These are phyloP conservation scores for Holtermannia corniformis DNA, from an alignment of 768 basidiomycete species.

Conservation along the genomic window DNA sequence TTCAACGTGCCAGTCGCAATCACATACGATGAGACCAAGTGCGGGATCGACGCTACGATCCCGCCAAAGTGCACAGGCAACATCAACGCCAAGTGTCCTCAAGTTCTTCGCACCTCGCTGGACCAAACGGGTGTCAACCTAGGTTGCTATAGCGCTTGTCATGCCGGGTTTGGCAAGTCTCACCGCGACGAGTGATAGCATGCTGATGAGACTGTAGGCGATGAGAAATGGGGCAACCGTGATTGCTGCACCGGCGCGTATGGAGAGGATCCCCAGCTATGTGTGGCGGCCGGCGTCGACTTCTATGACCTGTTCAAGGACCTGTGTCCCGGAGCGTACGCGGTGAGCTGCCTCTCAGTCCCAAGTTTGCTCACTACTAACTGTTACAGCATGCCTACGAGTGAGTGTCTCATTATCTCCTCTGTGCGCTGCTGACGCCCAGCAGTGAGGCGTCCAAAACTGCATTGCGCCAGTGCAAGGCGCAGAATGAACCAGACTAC, in stretches of 20 bases:
- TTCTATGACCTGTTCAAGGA: constrained; percentile 23
- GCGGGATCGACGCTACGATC: not conserved
- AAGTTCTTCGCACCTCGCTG: constrained; percentile 10
- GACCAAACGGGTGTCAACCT: constrained; percentile 14
- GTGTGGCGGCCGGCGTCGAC: constrained; percentile 16
- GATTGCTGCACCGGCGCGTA: constrained; percentile 22
- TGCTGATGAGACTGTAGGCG: too few relatives aligned
- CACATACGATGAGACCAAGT: constrained; percentile 3
- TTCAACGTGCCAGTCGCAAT: constrained; percentile 23
- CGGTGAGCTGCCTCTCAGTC: constrained; percentile 4
- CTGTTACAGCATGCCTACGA: constrained; percentile 19
- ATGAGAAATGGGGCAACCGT: constrained; percentile 15
- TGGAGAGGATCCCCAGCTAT: constrained; percentile 9
- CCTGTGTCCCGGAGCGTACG: constrained; percentile 13
- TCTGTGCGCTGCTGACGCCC: not conserved
- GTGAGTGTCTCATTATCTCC: constrained; percentile 5
- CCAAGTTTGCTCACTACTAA: not conserved
- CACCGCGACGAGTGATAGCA: not conserved
- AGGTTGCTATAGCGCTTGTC: constrained; percentile 14
- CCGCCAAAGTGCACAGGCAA: constrained; percentile 12
- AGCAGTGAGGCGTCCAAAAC: constrained; percentile 12
- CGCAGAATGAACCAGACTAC: constrained; percentile 8
- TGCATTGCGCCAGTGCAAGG: constrained; percentile 11
- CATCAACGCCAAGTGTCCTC: constrained; percentile 19
- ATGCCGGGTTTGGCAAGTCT: constrained; percentile 12